Base-by-base conservation (phyloP, 1,284 basidiomycete species). In the Pisolithus thermaeus region DNA sequence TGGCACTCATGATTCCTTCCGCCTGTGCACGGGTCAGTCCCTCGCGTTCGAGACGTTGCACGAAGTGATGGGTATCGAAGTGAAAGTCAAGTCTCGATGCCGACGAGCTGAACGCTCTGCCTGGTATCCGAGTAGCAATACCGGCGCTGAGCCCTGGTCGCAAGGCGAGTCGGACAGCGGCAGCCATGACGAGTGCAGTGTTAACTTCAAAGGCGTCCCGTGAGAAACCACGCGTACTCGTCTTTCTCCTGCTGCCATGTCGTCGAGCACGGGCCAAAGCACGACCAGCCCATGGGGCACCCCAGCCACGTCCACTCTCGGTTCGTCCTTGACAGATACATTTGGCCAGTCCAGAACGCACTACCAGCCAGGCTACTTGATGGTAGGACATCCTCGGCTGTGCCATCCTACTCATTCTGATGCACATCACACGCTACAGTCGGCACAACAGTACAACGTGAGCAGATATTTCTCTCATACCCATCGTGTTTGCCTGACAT, bases 51-150 rank as follows among this genome's bases (percentile, higher is more conserved):
- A 97, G 74, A 35, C 90, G 81, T 68, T 92, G 86, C 28, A 97
- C 92, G 64, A 97, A 94, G 54, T 91, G 85, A 65, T 96, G 92
- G 1, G 94, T 97, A 65, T 97, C 94, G 59, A 97, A 97, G 67
- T 95, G 92, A 67, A 90, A 90, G 59, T 78, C 67, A 51, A 57
- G 57, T 3, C 47, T 52, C 25, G 52, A 18, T 20, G 46, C 47
- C 38, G 65, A 67, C 44, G 58, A 35, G 44, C 56, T 56, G 42
- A 70, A 70, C 22, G 46, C 38, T 48, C 59, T 59, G 41, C 51
- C 40, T 16, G 38, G 45, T 14, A 4, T 35, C 32, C 32, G 12
- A 35, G 32, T 12, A 35, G 32, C 32, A 5, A 30, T 12, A 4
- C 30, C 3, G 30, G 11, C 11, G 11, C 11, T 30, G 30, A 35